Percentiles rank a stretch among this genome's conserved stretches.
Conservation (phyloP, 768 basidiomycete species). For the Boletus tylopilopsis region DNA sequence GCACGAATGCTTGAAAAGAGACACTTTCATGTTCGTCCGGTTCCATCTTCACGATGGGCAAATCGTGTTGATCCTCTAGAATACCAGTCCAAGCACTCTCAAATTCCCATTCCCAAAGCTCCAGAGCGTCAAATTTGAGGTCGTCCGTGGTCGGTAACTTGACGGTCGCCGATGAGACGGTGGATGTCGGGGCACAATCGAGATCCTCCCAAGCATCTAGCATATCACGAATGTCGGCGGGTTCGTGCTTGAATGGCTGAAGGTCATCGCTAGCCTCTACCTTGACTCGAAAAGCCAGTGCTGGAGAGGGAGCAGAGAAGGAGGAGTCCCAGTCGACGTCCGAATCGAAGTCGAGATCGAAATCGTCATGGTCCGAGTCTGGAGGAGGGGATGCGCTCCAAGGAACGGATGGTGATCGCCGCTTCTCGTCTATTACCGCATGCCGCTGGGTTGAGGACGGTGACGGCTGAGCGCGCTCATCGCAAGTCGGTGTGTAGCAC, state of each 20-base stretch:
- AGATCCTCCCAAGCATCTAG: conserved; percentile 70
- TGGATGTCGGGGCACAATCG: conserved; percentile 35
- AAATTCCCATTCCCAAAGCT: conserved; percentile 35
- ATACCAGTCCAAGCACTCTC: conserved; percentile 25
- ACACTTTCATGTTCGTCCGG: conserved; percentile 38
- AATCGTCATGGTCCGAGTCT: conserved; percentile 49
- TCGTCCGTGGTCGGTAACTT: conserved; percentile 34
- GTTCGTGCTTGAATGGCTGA: conserved; percentile 52
- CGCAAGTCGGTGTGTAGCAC: conserved; percentile 44
- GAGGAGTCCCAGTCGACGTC: conserved; percentile 58
- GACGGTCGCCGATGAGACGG: conserved; percentile 26
- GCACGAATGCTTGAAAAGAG: conserved; percentile 1
- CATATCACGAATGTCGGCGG: conserved; percentile 58
- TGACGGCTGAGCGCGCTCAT: conserved; percentile 33
- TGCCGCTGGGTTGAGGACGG: conserved; percentile 25
- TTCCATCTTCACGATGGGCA: conserved; percentile 37
- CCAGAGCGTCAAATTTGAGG: conserved; percentile 42
- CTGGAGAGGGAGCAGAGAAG: conserved; percentile 20
- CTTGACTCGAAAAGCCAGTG: conserved; percentile 14
- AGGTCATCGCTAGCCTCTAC: conserved; percentile 26
- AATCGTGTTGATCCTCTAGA: conserved; percentile 16
- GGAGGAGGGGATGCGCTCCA: conserved; percentile 68
- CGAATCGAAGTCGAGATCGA: conserved; percentile 50
- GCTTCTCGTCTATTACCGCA: conserved; percentile 26
- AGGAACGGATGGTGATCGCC: conserved; percentile 58